phyloP scores from a whole-genome alignment of 805 yeast genomes.

The Cyberlindnera meyerae region DNA sequence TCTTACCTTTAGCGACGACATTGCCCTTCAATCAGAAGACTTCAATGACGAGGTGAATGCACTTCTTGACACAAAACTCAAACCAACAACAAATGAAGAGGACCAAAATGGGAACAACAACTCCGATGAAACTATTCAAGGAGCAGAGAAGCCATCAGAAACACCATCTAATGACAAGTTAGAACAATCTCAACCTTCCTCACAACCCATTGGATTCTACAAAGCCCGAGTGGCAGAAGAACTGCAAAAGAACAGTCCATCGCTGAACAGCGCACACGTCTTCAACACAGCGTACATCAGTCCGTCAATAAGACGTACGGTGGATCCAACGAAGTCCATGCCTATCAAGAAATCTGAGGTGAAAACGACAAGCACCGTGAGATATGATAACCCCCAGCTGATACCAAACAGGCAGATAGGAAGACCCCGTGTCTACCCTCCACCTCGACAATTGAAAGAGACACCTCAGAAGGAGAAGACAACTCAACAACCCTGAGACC shows the following conservation, averaged over 20 bases:
- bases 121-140: too few relatives aligned
- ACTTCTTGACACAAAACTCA: conserved; percentile 18
- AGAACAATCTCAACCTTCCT: conserved; percentile 5
- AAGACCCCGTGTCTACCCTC: conserved; percentile 25
- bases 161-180: conserved; percentile 11
- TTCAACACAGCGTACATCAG: conserved; percentile 55
- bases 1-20: conserved; percentile 46
- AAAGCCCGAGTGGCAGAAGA: conserved; percentile 61
- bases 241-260: conserved; percentile 39
- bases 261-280: conserved; percentile 33
- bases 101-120: conserved; percentile 6
- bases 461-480: neutral
- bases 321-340: conserved; percentile 64
- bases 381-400: conserved; percentile 26
- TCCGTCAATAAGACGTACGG: conserved; percentile 50
- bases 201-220: conserved; percentile 41
- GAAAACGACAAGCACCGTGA: conserved; percentile 8
- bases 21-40: conserved; percentile 34
- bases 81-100: conserved; percentile 5
- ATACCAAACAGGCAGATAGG: conserved; percentile 27
- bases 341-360: conserved; percentile 46
- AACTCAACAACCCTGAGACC: neutral
- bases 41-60: conserved; percentile 27
- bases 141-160: neutral
- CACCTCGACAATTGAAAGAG: conserved; percentile 15